Evolutionary conservation across 2,329 filamentous ascomycete species (phyloP).

Genomic region (Fusarium sp.): DNA sequence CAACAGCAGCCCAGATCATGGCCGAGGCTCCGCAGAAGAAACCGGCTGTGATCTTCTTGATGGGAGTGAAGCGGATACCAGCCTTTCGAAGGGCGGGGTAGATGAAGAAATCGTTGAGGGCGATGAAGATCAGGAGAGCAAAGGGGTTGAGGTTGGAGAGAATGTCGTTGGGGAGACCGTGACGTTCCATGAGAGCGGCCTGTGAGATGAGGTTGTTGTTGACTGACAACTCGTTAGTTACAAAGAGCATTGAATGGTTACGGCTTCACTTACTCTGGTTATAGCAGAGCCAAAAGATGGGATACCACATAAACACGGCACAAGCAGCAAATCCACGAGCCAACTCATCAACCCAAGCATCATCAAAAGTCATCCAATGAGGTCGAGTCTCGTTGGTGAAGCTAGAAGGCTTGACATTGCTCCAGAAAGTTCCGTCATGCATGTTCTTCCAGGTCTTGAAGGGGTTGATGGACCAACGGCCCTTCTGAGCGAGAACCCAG

Average conservation of each 20-base stretch:
- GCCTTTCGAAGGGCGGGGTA: constrained; percentile 75
- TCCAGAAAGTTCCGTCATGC: constrained; percentile 71
- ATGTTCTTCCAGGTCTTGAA: constrained; percentile 68
- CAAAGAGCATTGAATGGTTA: neutral
- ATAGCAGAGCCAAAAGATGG: constrained; percentile 69
- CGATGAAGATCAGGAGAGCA: constrained; percentile 79
- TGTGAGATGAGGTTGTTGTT: constrained; percentile 73
- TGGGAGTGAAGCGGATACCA: constrained; percentile 78
- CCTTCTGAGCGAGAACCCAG: constrained; percentile 73
- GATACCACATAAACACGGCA: constrained; percentile 76
- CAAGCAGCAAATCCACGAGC: constrained; percentile 75
- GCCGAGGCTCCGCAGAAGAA: constrained; percentile 73
- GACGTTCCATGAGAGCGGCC: constrained; percentile 72
- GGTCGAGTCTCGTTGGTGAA: constrained; percentile 67
- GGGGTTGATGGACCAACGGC: constrained; percentile 77
- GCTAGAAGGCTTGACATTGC: constrained; percentile 75
- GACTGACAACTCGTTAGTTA: constrained; percentile 52
- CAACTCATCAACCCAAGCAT: constrained; percentile 83
- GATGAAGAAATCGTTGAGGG: constrained; percentile 74
- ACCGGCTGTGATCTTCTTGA: constrained; percentile 78
- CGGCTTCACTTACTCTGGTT: constrained; percentile 52
- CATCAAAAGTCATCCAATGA: constrained; percentile 82
- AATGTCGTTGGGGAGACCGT: constrained; percentile 82
- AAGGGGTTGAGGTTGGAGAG: constrained; percentile 81
- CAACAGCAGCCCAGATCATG: constrained; percentile 67